These are phyloP conservation scores for Oryza meyeriana DNA, from an alignment of 176 grass and related monocot species.

Conservation along the genomic window DNA sequence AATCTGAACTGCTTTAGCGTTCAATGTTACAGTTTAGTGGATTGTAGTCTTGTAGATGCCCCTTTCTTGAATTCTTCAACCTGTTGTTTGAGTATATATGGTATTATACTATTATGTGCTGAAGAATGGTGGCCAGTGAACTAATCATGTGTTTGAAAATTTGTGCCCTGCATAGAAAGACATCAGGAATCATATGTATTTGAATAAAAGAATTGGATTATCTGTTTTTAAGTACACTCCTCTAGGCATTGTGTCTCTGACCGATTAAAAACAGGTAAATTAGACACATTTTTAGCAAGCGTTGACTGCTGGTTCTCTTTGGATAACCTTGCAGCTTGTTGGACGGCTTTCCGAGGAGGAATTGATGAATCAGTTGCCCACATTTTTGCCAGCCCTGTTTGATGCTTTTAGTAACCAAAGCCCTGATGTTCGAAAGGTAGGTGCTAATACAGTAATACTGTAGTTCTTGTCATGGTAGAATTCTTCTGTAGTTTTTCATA, in stretches of 20 bases:
- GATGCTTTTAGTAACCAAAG: constrained; percentile 96
- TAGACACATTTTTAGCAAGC: background rate
- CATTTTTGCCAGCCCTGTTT: constrained; percentile 91
- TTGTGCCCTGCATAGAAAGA: background rate
- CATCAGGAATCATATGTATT: background rate
- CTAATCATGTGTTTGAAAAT: background rate
- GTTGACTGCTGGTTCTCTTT: constrained; percentile 27
- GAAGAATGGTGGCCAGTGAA: background rate
- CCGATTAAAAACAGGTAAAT: background rate
- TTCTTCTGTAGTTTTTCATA: constrained; percentile 1
- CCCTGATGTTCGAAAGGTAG: constrained; percentile 95
- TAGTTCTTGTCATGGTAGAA: constrained; percentile 1
- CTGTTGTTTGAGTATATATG: background rate
- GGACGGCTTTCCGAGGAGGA: constrained; percentile 76
- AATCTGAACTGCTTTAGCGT: background rate
- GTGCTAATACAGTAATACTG: background rate
- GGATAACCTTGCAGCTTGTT: constrained; percentile 66
- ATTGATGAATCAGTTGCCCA: constrained; percentile 78
- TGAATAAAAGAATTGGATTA: background rate
- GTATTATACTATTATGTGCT: background rate
- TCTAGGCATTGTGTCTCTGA: background rate
- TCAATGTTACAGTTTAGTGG: background rate
- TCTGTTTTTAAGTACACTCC: background rate
- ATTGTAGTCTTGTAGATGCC: background rate
- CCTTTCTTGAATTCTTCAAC: background rate